These are phyloP conservation scores for Nepenthes alata DNA, from an alignment of 179 eudicot genomes.

Conservation along the genomic window DNA sequence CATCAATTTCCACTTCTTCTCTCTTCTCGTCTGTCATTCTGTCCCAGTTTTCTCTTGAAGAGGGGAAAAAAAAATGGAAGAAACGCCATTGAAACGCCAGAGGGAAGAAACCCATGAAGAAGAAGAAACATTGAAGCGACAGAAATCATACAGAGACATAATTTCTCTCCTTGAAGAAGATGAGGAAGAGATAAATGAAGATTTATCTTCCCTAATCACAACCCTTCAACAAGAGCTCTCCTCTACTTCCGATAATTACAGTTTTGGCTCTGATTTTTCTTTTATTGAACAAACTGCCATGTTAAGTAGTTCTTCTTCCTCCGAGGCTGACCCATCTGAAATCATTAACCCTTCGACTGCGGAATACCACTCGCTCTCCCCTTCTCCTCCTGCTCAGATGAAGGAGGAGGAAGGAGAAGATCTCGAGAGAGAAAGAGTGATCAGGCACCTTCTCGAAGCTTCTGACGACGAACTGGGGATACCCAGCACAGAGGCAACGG, in stretches of 20 bases:
- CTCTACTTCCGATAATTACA: neutral
- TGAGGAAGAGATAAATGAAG: constrained; percentile 19
- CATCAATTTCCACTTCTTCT: neutral
- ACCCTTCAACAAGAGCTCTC: constrained; percentile 37
- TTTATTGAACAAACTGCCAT: neutral
- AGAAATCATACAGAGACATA: constrained; percentile 19
- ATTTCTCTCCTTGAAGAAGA: constrained; percentile 29
- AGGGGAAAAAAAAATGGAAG: constrained; percentile 14
- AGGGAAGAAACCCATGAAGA: constrained; percentile 19
- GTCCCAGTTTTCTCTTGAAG: neutral
- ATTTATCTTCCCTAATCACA: constrained; percentile 29
- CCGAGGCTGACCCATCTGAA: constrained; percentile 2
- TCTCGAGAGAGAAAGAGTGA: constrained; percentile 22
- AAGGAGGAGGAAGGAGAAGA: constrained; percentile 11
- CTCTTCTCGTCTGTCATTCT: neutral
- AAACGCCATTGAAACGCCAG: constrained; percentile 21
- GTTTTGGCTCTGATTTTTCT: neutral
- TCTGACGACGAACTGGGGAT: constrained; percentile 59
- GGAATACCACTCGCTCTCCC: neutral
- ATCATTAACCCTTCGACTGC: neutral
- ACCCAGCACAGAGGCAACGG: constrained; percentile 15
- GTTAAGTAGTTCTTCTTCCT: neutral
- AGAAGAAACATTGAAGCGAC: constrained; percentile 17
- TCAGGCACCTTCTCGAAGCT: constrained; percentile 55
- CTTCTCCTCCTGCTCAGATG: neutral